A percentile compares a stretch with the other conserved stretches of the same genome.
phyloP scores from a whole-genome alignment of 495 filamentous ascomycete species.

The Bacidia rubella region DNA sequence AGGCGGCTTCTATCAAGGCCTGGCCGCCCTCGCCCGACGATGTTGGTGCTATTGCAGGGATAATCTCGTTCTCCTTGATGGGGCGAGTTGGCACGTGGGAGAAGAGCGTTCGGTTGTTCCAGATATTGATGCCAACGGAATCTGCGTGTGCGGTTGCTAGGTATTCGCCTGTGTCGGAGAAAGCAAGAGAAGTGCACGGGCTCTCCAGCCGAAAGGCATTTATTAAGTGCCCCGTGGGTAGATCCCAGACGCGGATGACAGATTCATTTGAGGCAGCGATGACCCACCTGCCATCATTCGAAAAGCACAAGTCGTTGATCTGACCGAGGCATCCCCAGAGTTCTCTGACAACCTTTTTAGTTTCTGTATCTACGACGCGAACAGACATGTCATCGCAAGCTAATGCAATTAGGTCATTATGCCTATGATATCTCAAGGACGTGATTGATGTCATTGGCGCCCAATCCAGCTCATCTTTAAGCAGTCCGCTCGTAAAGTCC shows the following conservation, averaged over 20 bases:
- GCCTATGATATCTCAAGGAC: constrained; percentile 62
- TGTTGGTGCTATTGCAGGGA: constrained; percentile 47
- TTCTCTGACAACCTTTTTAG: constrained; percentile 78
- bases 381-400: constrained; percentile 82
- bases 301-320: constrained; percentile 82
- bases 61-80: constrained; percentile 61
- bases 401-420: constrained; percentile 77
- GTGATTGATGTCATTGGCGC: constrained; percentile 60
- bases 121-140: constrained; percentile 77
- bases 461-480: constrained; percentile 78
- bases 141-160: constrained; percentile 78
- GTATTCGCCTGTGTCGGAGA: constrained; percentile 82
- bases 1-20: constrained; percentile 56
- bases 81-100: constrained; percentile 71
- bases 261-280: constrained; percentile 76
- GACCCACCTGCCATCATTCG: constrained; percentile 87
- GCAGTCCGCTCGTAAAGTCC: constrained; percentile 69
- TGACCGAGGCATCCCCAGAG: constrained; percentile 76
- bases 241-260: constrained; percentile 79
- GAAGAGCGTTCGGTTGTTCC: constrained; percentile 88
- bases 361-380: constrained; percentile 79
- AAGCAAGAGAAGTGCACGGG: constrained; percentile 69
- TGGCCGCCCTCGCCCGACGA: constrained; percentile 74
- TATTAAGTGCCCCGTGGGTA: constrained; percentile 88
- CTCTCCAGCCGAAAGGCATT: constrained; percentile 67